Base-by-base conservation (phyloP, 73 alveolate species). In the Paramecium primaurelia region DNA sequence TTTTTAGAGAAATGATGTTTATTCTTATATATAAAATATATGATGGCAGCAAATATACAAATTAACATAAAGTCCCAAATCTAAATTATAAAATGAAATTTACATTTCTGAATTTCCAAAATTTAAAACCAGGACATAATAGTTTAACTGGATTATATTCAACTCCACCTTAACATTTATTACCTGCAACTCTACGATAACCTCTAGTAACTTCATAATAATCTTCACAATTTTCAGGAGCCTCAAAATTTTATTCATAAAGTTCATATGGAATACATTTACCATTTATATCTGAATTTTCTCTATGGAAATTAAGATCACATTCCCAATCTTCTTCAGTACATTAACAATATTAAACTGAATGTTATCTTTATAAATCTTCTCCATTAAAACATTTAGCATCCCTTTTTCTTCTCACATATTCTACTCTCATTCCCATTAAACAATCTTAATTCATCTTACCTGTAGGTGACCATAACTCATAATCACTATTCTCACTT, bases 271-370 rank as follows among this genome's bases (percentile, higher is more conserved):
- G 91, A 42, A 80, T 47, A 37, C 91, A 80, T 71, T 59, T 42
- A 1, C 77, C 93, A 64, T 30, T 95, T 4, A 73, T 45, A 6
- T 95, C 97, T 4, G 59, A 73, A 16, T 54, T 71, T 34, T 92
- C 97, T 54, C 99, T 80, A 38, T 45, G 86, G 89, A 40, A 97
- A 40, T 98, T 98, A 20, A 92, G 59, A 92, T 97, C 99, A 92
- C 99, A 97, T 92, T 96, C 98, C 92, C 93, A 97, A 93, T 97
- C 99, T 73, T 51, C 91, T 20, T 97, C 98, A 40, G 98, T 96
- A 88, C 99, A 97, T 58, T 92, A 95, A 75, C 99, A 97, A 92
- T 93, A 92, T 38, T 86, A 60, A 58, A 89, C 89, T 26, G 94
- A 75, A 47, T 86, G 92, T 40, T 77, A 37, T 77, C 97, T 93